A percentile compares a stretch with the other conserved stretches of the same genome.
Evolutionary conservation across 2,329 filamentous ascomycete species (phyloP).

Genomic region (Raffaelea ambrosiae): DNA sequence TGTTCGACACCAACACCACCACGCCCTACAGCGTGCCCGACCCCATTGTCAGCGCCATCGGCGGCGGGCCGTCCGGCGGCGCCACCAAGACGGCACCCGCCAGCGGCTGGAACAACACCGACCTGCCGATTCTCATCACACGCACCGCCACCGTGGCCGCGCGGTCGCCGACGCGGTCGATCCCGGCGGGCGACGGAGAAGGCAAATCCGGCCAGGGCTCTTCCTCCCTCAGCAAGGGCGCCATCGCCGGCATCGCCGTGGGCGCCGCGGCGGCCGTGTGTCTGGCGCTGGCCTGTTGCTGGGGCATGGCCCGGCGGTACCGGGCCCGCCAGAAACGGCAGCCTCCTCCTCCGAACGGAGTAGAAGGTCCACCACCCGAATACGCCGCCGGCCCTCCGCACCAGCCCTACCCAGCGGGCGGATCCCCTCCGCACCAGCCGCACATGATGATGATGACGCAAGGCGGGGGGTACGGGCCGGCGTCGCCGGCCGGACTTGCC

Average conservation of each 20-base stretch:
- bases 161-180: constrained; percentile 40
- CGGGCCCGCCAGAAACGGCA: background rate
- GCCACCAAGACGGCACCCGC: constrained; percentile 44
- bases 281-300: constrained; percentile 13
- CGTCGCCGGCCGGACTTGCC: no score
- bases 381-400: background rate
- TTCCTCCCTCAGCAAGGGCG: constrained; percentile 27
- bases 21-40: constrained; percentile 46
- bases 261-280: constrained; percentile 24
- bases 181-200: constrained; percentile 4
- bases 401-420: background rate
- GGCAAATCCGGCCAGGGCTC: no score
- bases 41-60: constrained; percentile 39
- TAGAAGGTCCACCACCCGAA: background rate
- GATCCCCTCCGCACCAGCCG: background rate
- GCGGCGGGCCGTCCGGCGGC: constrained; percentile 40
- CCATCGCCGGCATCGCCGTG: constrained; percentile 35
- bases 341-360: background rate
- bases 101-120: constrained; percentile 38
- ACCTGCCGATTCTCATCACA: constrained; percentile 45
- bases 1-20: constrained; percentile 33
- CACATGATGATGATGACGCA: no score
- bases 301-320: constrained; percentile 4
- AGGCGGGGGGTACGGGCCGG: no score
- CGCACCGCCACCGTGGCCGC: constrained; percentile 35